phyloP scores from a whole-genome alignment of 306 rosid species.

The Delonix regia region DNA sequence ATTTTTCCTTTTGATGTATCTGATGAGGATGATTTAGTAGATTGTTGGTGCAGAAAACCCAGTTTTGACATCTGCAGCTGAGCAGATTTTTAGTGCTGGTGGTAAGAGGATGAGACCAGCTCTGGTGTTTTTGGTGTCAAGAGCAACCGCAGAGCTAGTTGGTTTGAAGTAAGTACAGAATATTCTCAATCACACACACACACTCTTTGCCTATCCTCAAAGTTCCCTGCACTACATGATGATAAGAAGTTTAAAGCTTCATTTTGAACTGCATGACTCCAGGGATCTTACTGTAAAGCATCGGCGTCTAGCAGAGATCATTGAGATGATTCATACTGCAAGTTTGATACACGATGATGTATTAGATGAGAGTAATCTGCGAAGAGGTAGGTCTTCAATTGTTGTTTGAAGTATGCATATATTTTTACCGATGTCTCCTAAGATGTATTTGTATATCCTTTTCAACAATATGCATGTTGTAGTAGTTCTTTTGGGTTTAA shows the following conservation, averaged over 20 bases:
- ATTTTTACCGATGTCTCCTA: background rate
- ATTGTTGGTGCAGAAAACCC: constrained; percentile 98
- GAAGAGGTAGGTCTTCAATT: constrained; percentile 65
- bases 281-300: constrained; percentile 91
- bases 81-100: constrained; percentile 95
- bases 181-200: background rate
- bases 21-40: constrained; percentile 52
- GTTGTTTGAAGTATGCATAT: constrained; percentile 7
- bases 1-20: constrained; percentile 5
- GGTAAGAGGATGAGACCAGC: constrained; percentile 99
- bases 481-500: constrained; percentile 12
- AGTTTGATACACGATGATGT: constrained; percentile 96
- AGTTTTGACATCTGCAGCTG: constrained; percentile 85
- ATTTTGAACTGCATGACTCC: constrained; percentile 39
- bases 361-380: constrained; percentile 83
- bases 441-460: background rate
- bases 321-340: constrained; percentile 98
- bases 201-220: background rate
- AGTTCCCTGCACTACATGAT: constrained; percentile 1
- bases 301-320: constrained; percentile 87
- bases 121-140: constrained; percentile 82
- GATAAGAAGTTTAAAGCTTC: constrained; percentile 20
- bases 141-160: constrained; percentile 83
- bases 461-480: background rate
- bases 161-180: constrained; percentile 68